Evolutionary conservation across 257 asterid species (phyloP).

Genomic region (Gentiana macrophylla): DNA sequence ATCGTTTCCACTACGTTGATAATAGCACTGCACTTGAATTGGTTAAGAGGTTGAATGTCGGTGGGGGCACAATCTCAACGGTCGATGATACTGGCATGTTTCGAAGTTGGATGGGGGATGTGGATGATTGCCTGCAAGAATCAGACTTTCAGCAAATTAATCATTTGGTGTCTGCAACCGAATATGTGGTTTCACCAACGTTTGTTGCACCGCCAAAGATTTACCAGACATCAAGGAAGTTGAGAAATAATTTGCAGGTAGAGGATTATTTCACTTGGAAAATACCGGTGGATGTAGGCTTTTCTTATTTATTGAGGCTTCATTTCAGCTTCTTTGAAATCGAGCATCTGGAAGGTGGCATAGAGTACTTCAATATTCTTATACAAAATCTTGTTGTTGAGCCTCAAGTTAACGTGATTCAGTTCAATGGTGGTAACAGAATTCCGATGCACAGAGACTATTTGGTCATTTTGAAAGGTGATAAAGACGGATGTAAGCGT

Average conservation of each 20-base stretch:
- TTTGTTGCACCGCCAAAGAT: constrained; percentile 3
- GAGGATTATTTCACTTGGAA: background rate
- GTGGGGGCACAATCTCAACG: no score
- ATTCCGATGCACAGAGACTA: constrained; percentile 4
- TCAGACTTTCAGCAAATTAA: constrained; percentile 8
- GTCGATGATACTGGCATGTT: no score
- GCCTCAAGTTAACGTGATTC: no score
- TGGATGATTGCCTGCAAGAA: constrained; percentile 21
- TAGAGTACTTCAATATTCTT: background rate
- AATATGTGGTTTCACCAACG: background rate
- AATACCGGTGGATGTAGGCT: background rate
- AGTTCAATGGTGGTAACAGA: background rate
- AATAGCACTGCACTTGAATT: background rate
- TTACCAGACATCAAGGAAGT: background rate
- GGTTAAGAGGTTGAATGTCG: no score
- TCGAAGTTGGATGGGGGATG: constrained; percentile 21
- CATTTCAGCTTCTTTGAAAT: background rate
- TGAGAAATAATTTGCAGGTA: background rate
- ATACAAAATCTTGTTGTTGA: no score
- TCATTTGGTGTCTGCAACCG: background rate
- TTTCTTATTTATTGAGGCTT: constrained; percentile 9
- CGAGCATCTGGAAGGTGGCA: no score
- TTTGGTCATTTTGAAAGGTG: constrained; percentile 8
- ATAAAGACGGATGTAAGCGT: background rate
- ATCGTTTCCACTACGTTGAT: no score